Conservation (phyloP, 2,329 filamentous ascomycete species). For the Xylaria sp. region DNA sequence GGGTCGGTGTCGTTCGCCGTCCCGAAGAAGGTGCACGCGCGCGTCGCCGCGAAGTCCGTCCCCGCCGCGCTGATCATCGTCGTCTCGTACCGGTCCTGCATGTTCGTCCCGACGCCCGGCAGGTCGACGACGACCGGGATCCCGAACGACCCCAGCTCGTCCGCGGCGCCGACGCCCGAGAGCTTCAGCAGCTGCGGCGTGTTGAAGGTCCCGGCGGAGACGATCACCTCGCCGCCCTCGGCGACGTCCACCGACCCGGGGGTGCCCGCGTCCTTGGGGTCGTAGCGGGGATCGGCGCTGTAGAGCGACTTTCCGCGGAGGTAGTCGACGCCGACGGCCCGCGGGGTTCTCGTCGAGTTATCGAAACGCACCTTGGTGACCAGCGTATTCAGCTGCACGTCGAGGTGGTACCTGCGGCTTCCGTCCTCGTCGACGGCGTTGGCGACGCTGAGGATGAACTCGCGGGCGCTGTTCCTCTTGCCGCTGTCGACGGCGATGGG, state of each 20-base stretch:
- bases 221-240: conserved; percentile 50
- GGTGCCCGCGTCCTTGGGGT: conserved; percentile 26
- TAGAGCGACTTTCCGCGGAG: conserved; percentile 51
- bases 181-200: conserved; percentile 56
- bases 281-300: conserved; percentile 44
- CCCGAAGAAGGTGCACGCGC: conserved; percentile 41
- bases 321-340: conserved; percentile 53
- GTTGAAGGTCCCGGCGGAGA: conserved; percentile 57
- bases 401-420: conserved; percentile 57
- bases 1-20: conserved; percentile 16
- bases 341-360: conserved; percentile 40
- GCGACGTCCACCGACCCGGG: conserved; percentile 34
- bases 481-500: conserved; percentile 56
- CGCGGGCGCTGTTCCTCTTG: conserved; percentile 54
- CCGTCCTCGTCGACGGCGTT: conserved; percentile 43
- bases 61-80: conserved; percentile 41
- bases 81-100: conserved; percentile 59
- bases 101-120: conserved; percentile 60
- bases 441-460: conserved; percentile 44
- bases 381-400: conserved; percentile 52
- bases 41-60: conserved; percentile 35
- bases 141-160: conserved; percentile 40
- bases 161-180: conserved; percentile 48
- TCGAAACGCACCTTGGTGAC: conserved; percentile 51
- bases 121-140: conserved; percentile 52